phyloP scores from a whole-genome alignment of 1,284 basidiomycete genomes.

The Irpex sp. region DNA sequence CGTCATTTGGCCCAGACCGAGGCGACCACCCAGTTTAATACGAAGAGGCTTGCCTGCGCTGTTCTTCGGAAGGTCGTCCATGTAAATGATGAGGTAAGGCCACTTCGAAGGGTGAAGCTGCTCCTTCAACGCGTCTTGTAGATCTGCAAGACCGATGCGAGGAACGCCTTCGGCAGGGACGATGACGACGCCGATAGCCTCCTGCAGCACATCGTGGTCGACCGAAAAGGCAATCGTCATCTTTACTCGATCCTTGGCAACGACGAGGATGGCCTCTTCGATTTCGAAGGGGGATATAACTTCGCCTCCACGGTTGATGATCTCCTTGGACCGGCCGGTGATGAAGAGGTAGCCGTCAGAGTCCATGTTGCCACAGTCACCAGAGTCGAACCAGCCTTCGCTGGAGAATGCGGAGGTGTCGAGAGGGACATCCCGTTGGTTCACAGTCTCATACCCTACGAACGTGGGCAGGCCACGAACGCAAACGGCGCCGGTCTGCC shows the following conservation, averaged over 20 bases:
- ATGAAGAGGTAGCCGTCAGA: slow-evolving; percentile 57
- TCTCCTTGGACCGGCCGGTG: slow-evolving; percentile 58
- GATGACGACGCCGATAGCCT: slow-evolving; percentile 40
- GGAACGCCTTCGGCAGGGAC: slow-evolving; percentile 30
- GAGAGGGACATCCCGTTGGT: slow-evolving; percentile 30
- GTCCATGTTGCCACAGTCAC: slow-evolving; percentile 63
- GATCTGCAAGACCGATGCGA: slow-evolving; percentile 35
- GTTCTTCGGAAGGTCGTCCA: slow-evolving; percentile 42
- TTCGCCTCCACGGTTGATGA: slow-evolving; percentile 64
- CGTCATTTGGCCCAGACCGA: slow-evolving; percentile 33
- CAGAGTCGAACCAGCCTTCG: slow-evolving; percentile 56
- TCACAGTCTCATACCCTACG: slow-evolving; percentile 39
- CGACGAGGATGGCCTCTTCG: slow-evolving; percentile 42
- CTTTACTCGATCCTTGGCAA: slow-evolving; percentile 39
- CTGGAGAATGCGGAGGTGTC: slow-evolving; percentile 41
- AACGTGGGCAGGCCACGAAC: slow-evolving; percentile 45
- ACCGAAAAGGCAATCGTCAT: slow-evolving; percentile 38
- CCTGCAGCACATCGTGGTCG: slow-evolving; percentile 42
- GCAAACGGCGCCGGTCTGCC: slow-evolving; percentile 39
- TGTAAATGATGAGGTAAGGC: slow-evolving; percentile 41
- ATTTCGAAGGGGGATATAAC: slow-evolving; percentile 67
- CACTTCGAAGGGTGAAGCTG: slow-evolving; percentile 45
- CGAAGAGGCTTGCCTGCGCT: slow-evolving; percentile 42
- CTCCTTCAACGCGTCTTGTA: slow-evolving; percentile 39
- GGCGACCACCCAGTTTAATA: slow-evolving; percentile 38